These are phyloP conservation scores for Phytophthora capsici DNA, from an alignment of 352 stramenopile genomes.

Conservation along the genomic window DNA sequence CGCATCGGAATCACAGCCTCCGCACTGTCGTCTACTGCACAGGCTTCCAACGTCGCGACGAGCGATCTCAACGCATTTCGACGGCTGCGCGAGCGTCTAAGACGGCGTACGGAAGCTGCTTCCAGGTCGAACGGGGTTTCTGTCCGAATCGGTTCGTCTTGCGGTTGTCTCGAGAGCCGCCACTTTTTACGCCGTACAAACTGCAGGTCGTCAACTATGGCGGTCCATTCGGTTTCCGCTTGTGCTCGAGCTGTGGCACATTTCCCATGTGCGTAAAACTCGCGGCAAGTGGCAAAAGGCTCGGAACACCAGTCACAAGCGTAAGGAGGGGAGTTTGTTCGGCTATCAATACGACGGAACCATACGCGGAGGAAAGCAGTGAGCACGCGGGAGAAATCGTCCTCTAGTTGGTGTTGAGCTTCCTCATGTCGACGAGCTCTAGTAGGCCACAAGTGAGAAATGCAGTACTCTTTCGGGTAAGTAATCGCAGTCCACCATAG, in stretches of 20 bases:
- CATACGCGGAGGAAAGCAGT: constrained; percentile 25
- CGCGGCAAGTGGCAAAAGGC: constrained; percentile 21
- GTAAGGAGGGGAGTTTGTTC: constrained; percentile 30
- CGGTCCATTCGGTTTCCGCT: constrained; percentile 28
- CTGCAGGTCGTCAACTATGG: constrained; percentile 19
- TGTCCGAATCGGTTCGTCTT: constrained; percentile 1
- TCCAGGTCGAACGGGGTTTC: constrained; percentile 23
- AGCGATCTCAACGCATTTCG: constrained; percentile 24
- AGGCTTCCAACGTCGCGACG: constrained; percentile 26
- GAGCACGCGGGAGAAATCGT: constrained; percentile 28
- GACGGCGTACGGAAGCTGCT: constrained; percentile 17
- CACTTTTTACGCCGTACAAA: constrained; percentile 18
- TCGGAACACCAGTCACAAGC: constrained; percentile 39
- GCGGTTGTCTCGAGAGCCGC: background rate
- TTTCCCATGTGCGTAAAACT: constrained; percentile 37
- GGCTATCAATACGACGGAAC: constrained; percentile 30
- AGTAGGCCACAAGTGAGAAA: constrained; percentile 13
- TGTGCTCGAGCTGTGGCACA: constrained; percentile 13
- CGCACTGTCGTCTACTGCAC: constrained; percentile 3
- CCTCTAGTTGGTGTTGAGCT: constrained; percentile 20
- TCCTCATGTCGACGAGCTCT: constrained; percentile 8
- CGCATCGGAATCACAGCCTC: constrained; percentile 18
- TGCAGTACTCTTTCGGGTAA: constrained; percentile 28
- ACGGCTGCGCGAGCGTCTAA: constrained; percentile 17
- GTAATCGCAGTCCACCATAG: constrained; percentile 24